Evolutionary conservation across 305 asterid species (phyloP).

Genomic region (Fraxinus paxiana): DNA sequence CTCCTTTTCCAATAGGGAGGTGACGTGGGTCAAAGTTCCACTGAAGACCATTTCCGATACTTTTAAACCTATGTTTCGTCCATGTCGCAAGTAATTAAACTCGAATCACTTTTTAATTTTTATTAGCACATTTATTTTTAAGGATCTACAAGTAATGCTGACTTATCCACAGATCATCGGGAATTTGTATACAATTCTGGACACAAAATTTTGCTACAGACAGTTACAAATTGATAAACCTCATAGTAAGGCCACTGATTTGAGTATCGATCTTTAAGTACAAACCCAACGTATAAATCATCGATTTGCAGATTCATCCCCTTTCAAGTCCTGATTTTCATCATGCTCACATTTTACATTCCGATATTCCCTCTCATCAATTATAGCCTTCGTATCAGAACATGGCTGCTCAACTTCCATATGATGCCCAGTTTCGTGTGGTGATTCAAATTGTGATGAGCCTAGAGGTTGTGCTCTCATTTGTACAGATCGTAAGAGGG

Average conservation of each 20-base stretch:
- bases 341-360: conserved; percentile 36
- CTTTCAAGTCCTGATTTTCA: conserved; percentile 28
- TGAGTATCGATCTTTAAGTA: neutral
- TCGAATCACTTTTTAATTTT: neutral
- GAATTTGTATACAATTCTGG: neutral
- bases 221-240: neutral
- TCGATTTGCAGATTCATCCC: conserved; percentile 29
- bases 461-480: conserved; percentile 75
- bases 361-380: conserved; percentile 53
- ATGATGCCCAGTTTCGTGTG: conserved; percentile 44
- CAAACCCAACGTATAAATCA: conserved; percentile 3
- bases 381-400: conserved; percentile 50
- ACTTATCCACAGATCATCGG: neutral
- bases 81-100: neutral
- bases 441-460: conserved; percentile 43
- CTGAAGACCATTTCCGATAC: neutral
- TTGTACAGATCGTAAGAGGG: conserved; percentile 79
- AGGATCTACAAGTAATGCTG: neutral
- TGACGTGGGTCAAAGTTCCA: neutral
- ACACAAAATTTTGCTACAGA: neutral
- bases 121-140: neutral
- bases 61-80: neutral
- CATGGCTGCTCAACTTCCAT: conserved; percentile 56
- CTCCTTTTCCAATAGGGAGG: neutral
- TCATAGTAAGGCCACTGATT: neutral